Base-by-base conservation (phyloP, 2,329 filamentous ascomycete species). In the Neoarthrinium moseri region DNA sequence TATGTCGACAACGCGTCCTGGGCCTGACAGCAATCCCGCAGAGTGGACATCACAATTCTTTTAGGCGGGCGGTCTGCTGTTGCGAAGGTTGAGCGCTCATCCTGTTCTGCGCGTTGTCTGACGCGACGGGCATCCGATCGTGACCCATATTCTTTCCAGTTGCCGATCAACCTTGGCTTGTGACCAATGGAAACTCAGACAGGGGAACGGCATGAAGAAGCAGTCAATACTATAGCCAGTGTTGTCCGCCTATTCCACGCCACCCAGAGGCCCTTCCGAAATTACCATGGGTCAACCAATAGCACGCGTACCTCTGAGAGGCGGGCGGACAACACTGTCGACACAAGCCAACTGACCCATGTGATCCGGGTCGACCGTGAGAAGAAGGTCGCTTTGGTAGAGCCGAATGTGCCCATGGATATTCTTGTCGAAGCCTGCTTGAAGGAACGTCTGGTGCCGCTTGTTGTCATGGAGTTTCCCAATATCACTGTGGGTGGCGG, bases 251-350 rank as follows among this genome's bases (percentile, higher is more conserved):
- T 69, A 4, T 78, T 80, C 53, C 60, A 73, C 43, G 57, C 63
- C 3, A 60, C 55, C 6, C 62, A 68, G 47, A 63, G 71, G 58
- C 78, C 84, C 3, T 91, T 88, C 65, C 77, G 86, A n/a, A 84
- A 91, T 59, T 87, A 83, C 56, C 87, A 91, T 66, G 87, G 87
- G 50, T 83, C 84, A 0, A 90, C 87, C 21, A 90, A 89, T 68
- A 88, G 82, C 64, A 91, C 87, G 29, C 82, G 87, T 6, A 75
- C 76, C 21, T 73, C 74, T 6, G 66, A 70, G 17, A 72, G 73
- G 23, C 65, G 64, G 36, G 60, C 64, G 11, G 72, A 74, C 59
- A 79, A 78, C 55, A 78, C 81, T 8, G 72, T 91, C 45, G 84
- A 89, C 62, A 89, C 84, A 29, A 85, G 82, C 63, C 58, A 61